These are phyloP conservation scores for Vitis hybrid DNA, from an alignment of 177 flowering plant genomes.

Conservation along the genomic window DNA sequence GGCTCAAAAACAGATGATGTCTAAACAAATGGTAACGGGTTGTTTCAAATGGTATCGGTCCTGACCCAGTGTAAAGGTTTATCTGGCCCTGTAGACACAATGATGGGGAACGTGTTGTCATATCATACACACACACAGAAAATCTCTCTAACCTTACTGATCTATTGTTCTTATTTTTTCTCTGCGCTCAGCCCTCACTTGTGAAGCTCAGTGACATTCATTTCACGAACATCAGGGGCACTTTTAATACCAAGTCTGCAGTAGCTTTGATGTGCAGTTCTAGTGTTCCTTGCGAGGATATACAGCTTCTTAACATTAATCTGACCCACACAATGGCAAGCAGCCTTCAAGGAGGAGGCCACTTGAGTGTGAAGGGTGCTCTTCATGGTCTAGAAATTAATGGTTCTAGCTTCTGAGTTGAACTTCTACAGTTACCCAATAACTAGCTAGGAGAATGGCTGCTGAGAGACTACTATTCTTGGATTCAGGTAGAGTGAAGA, in stretches of 20 bases:
- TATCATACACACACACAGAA: too few species aligned
- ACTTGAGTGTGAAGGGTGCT: conserved; percentile 20
- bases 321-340: not conserved
- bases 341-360: not conserved
- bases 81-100: too few species aligned
- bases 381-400: conserved; percentile 15
- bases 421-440: too few species aligned
- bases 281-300: conserved; percentile 22
- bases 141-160: too few species aligned
- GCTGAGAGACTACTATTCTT: not conserved
- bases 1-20: too few species aligned
- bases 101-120: too few species aligned
- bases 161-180: too few species aligned
- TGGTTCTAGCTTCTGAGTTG: not conserved
- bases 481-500: too few species aligned
- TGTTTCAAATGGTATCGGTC: too few species aligned
- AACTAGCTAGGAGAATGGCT: too few species aligned
- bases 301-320: conserved; percentile 22
- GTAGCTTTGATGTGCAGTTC: conserved; percentile 32
- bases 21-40: too few species aligned
- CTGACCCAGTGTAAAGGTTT: too few species aligned
- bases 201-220: conserved; percentile 26
- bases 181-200: conserved; percentile 22
- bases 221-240: conserved; percentile 36
- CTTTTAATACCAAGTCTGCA: conserved; percentile 23